A percentile compares a stretch with the other conserved stretches of the same genome.
These are phyloP conservation scores for Colletotrichum scovillei DNA, from an alignment of 2,329 filamentous ascomycete genomes.

Conservation along the genomic window DNA sequence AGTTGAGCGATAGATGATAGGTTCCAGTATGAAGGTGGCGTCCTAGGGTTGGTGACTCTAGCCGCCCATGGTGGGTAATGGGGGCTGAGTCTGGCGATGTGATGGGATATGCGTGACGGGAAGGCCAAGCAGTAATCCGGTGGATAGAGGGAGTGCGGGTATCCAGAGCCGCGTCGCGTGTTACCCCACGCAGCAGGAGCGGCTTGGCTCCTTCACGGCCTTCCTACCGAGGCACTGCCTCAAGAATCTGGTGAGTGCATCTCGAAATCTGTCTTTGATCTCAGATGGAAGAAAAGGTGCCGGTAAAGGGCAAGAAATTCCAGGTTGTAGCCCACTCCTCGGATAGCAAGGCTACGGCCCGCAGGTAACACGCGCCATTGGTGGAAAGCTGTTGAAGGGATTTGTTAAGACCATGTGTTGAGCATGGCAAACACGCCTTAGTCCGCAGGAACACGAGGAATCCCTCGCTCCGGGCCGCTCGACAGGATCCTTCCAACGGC, in stretches of 20 bases:
- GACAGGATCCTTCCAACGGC: constrained; percentile 8
- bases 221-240: constrained; percentile 18
- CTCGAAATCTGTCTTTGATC: constrained; percentile 12
- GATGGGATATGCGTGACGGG: constrained; percentile 33
- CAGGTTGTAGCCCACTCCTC: not conserved
- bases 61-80: constrained; percentile 21
- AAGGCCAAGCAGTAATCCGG: constrained; percentile 29
- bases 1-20: not conserved
- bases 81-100: constrained; percentile 34
- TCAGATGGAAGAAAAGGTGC: not conserved
- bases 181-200: constrained; percentile 27
- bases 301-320: not conserved
- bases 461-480: constrained; percentile 19
- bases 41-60: constrained; percentile 1
- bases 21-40: not conserved
- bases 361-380: constrained; percentile 15
- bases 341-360: constrained; percentile 11
- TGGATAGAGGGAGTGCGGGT: constrained; percentile 31
- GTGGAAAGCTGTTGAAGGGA: constrained; percentile 19
- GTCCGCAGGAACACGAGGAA: constrained; percentile 21
- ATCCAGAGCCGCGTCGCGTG: constrained; percentile 36
- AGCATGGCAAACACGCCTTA: constrained; percentile 23
- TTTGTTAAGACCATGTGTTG: constrained; percentile 20
- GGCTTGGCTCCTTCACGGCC: constrained; percentile 11
- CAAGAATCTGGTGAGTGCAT: constrained; percentile 21